phyloP scores from a whole-genome alignment of 257 asterid genomes.

The Primulina tabacum region DNA sequence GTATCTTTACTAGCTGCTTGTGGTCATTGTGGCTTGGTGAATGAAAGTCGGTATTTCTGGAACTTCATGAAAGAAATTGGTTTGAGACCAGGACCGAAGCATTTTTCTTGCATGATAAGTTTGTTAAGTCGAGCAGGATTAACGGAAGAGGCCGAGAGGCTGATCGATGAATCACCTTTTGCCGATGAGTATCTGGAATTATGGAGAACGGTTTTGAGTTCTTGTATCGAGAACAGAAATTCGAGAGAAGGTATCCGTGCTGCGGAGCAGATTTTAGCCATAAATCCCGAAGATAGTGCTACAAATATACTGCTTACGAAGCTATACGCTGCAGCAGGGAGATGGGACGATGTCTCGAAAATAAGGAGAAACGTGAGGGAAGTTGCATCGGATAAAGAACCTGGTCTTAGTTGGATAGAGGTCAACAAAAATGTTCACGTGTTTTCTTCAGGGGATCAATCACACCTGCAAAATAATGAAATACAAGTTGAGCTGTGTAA shows the following conservation, averaged over 20 bases:
- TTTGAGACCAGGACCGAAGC: constrained; percentile 61
- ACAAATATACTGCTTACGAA: constrained; percentile 49
- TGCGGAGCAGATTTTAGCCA: constrained; percentile 46
- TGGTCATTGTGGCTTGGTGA: constrained; percentile 74
- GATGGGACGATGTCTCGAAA: constrained; percentile 56
- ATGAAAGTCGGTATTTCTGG: constrained; percentile 52
- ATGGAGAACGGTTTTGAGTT: constrained; percentile 68
- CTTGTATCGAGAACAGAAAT: constrained; percentile 50
- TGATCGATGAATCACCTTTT: constrained; percentile 53
- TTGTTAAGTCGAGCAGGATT: constrained; percentile 67
- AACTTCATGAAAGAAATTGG: constrained; percentile 53
- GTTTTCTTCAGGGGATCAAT: constrained; percentile 56
- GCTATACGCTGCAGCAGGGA: constrained; percentile 59
- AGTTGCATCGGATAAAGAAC: constrained; percentile 46
- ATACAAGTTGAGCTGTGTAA: constrained; percentile 38
- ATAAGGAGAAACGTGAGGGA: constrained; percentile 54
- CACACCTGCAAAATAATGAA: constrained; percentile 36
- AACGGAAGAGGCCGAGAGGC: constrained; percentile 64
- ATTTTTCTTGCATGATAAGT: constrained; percentile 72
- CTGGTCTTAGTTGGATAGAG: constrained; percentile 81
- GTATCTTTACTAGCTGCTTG: constrained; percentile 69
- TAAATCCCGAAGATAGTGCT: constrained; percentile 53
- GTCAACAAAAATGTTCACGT: constrained; percentile 36
- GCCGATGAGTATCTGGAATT: constrained; percentile 45
- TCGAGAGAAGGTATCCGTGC: constrained; percentile 45